Base-by-base conservation (phyloP, 345 rosid genomes). In the Salix brachista region DNA sequence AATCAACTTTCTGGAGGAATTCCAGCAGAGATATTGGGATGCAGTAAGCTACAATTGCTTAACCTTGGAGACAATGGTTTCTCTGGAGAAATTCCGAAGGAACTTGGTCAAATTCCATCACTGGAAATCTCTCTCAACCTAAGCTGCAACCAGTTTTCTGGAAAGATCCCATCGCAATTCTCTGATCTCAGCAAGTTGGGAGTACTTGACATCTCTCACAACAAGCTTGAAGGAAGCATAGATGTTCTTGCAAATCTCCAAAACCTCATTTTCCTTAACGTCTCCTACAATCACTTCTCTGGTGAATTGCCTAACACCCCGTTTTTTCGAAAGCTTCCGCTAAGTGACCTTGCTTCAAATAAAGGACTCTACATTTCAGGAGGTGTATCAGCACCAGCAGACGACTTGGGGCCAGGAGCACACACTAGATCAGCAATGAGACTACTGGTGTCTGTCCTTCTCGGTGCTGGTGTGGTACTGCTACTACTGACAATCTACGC, bases 71-170 rank as follows among this genome's bases (percentile, higher is more conserved):
- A 86, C 52, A 95, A 95, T 70, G 77, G 69, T 23, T 86, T 95
- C 85, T 89, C 85, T 8, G 98, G 98, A 25, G 88, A 87, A 36
- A 90, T 93, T n/a, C 99, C 99, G 0, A 85, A 84, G 82, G 97
- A 90, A 39, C 34, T 95, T 23, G 98, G 97, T 65, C 88, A 85
- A 64, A 83, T 93, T 80, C 85, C 96, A 21, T 82, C 92, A 1
- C 91, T 95, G 17, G 97, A 91, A 70, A 93, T 95, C 62, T 84
- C 98, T 85, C 89, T 95, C 65, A 95, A 95, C 52, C 97, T 95
- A 39, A 95, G 99, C 88, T 87, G 85, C 75, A 95, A 91, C 69
- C 85, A 81, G 32, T 87, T 95, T 81, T 81, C 88, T 16, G 94
- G 98, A 52, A 81, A 75, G 74, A 90, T 95, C 71, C 99, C 99